Conservation (phyloP, 2,329 filamentous ascomycete species). For the Beauveria sp. region DNA sequence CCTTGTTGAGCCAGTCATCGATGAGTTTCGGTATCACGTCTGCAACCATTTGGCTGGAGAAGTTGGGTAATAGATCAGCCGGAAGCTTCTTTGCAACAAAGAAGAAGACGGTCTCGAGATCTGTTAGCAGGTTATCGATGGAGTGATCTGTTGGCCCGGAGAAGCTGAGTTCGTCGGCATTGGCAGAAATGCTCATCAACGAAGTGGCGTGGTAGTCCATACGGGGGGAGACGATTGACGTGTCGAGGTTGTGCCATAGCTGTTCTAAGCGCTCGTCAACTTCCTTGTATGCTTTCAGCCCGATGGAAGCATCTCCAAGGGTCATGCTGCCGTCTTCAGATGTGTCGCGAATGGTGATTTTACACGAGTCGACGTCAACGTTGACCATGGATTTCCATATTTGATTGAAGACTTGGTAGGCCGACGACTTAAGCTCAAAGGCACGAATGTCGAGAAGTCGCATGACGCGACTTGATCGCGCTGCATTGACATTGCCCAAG, state of each 20-base stretch:
- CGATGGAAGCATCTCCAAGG: constrained; percentile 46
- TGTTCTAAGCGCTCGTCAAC: constrained; percentile 51
- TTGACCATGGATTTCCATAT: constrained; percentile 65
- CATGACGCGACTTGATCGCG: constrained; percentile 54
- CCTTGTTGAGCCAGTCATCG: constrained; percentile 64
- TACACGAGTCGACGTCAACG: constrained; percentile 48
- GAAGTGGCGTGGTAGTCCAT: constrained; percentile 35
- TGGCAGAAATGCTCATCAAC: constrained; percentile 33
- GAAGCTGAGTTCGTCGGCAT: constrained; percentile 36
- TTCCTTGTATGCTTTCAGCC: constrained; percentile 52
- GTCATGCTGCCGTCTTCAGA: constrained; percentile 44
- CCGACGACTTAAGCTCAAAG: constrained; percentile 56
- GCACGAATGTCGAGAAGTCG: constrained; percentile 58
- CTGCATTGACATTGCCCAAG: constrained; percentile 51
- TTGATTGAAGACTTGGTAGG: constrained; percentile 58
- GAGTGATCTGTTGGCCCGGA: constrained; percentile 35
- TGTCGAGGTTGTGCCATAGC: constrained; percentile 56
- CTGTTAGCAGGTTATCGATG: constrained; percentile 44
- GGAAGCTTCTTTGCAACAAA: constrained; percentile 49
- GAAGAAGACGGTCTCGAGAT: constrained; percentile 43
- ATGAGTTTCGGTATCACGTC: constrained; percentile 62
- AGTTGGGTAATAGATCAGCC: constrained; percentile 44
- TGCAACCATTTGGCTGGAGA: constrained; percentile 66
- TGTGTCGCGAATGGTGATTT: constrained; percentile 48
- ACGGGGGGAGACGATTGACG: constrained; percentile 52